Percentiles rank a stretch among this genome's conserved stretches.
These are phyloP conservation scores for Lachnellula cervina DNA, from an alignment of 2,329 filamentous ascomycete genomes.

Conservation along the genomic window DNA sequence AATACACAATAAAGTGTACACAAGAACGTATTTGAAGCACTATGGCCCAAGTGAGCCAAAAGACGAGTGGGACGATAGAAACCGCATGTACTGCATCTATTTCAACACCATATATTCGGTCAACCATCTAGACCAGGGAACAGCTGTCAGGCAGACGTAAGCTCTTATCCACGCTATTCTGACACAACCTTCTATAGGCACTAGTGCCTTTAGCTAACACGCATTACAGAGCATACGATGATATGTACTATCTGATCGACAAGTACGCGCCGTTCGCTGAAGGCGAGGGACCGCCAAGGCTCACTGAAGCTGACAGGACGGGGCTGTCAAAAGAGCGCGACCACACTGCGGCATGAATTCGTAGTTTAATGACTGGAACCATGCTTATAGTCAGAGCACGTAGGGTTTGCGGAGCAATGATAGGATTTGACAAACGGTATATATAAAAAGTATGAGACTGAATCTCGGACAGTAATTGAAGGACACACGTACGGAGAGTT, in stretches of 20 bases:
- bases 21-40: slow-evolving; percentile 9
- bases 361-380: no score
- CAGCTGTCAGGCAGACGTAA: slow-evolving; percentile 4
- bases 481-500: no score
- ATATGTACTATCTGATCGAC: slow-evolving; percentile 35
- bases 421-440: no score
- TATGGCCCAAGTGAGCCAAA: slow-evolving; percentile 20
- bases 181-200: neutral
- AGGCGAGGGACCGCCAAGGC: no score
- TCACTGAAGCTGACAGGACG: no score
- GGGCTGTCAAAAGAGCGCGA: no score
- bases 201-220: neutral
- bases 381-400: no score
- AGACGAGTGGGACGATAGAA: slow-evolving; percentile 31
- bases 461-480: no score
- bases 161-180: neutral
- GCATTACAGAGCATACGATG: slow-evolving; percentile 31
- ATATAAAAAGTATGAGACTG: no score
- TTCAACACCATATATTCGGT: slow-evolving; percentile 6
- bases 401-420: no score
- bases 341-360: no score
- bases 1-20: slow-evolving; percentile 9
- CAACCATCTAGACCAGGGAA: slow-evolving; percentile 2
- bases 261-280: slow-evolving; percentile 31
- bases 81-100: slow-evolving; percentile 26